Evolutionary conservation across 495 filamentous ascomycete genomes (phyloP), one percentile per base, ranked within the genome.

Genomic region (Penicillium goetzii): DNA sequence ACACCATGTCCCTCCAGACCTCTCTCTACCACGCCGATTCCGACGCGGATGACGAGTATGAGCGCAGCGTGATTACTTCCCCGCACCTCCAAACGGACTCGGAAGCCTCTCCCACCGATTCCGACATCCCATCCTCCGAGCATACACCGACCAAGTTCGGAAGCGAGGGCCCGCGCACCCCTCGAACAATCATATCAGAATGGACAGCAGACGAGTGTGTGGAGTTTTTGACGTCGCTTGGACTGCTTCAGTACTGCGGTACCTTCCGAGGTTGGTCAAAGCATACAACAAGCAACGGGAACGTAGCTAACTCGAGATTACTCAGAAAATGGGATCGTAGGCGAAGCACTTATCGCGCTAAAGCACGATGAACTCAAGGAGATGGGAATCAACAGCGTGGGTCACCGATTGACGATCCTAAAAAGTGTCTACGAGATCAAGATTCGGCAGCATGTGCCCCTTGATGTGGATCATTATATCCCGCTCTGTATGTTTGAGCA

Each of bases 361-460:
- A 88, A 89, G 64, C 95, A 98, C 75, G 91, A 95, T 50, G 94
- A 97, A 69, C 79, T 99, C 72, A 96, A 93, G 76, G 90, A 96
- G 71, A 94, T 99, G 87, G 92, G 92, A 41, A 89, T 99, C 66
- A 80, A 82, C 56, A 97, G 94, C 74, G 91, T 97, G 40, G 95
- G 95, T 4, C 95, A 99, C 76, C 89, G 95, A 30, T 82, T 99
- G 62, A 97, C 93, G 2, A 95, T 99, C 45, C 82, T 99, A 53
- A 97, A 97, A 78, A 90, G 85, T 64, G 92, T 98, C 38, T 99
- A 97, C 75, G 93, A 97, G 70, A 86, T 92, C 65, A 99, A 99
- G 79, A 86, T 93, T 68, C 91, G 90, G 63, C 92, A 97, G 71
- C 90, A 92, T 68, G 86, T 99, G 60, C 89, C 91, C 3, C 88